Base-by-base conservation (phyloP, 2,329 filamentous ascomycete genomes). In the Penicillium sp. region DNA sequence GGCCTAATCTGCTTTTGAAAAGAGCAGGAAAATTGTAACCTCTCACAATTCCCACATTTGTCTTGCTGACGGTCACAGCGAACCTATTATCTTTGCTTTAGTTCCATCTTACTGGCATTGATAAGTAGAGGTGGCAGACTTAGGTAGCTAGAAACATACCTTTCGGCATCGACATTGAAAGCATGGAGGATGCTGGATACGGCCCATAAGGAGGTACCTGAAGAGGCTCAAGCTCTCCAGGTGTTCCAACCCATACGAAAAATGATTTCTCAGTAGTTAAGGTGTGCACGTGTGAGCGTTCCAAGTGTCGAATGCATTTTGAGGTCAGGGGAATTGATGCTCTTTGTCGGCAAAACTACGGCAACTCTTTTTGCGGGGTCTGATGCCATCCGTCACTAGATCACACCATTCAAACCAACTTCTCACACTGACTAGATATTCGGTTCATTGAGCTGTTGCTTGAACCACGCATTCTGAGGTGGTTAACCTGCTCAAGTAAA, bases 111-210 rank as follows among this genome's bases (percentile, higher is more conserved):
- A 19, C 8, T 10, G 6, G 31, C 16, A 6, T 33, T 1, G 13
- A 33, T 16, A 33, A 43, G 8, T 42, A 42, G 37, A 21, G 11
- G 37, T 14, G 9, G 21, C 43, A n/a, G 29, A 14, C 7, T 31
- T 19, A 7, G 43, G 7, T 13, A 29, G 10, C 35, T 19, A 14
- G n/a, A 31, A 26, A 11, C 19, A 26, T 59, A 59, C 57, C 49
- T 56, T 59, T 16, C 57, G 57, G 35, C 37, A 59, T 53, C 57
- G 57, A 23, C 57, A 59, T 49, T 59, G 57, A 33, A 56, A 59
- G 42, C 57, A 59, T 56, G 53, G 46, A 14, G 57, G 11, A 13
- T 31, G 50, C 21, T 56, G 57, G 11, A 45, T 39, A 27, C 50
- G 53, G n/a, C 50, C 53, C 57, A 59, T 59, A 10, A 37, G 26